These are phyloP conservation scores for Nigrospora osmanthi DNA, from an alignment of 2,329 filamentous ascomycete genomes.

Conservation along the genomic window DNA sequence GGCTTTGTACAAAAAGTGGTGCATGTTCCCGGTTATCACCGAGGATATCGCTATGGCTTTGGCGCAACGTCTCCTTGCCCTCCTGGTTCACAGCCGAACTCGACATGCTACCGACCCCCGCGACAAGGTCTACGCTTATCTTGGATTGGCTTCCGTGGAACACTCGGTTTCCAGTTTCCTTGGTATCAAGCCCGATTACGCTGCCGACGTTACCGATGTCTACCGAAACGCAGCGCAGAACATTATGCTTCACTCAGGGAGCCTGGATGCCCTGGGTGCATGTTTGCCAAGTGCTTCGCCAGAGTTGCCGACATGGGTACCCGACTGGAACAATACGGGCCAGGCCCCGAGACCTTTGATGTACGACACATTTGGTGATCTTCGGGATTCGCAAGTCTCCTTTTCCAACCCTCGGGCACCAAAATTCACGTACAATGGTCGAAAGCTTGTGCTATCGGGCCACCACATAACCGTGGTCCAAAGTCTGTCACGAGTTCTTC, in stretches of 20 bases:
- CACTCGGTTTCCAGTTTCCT: background rate
- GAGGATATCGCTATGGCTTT: background rate
- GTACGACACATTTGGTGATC: constrained; percentile 1
- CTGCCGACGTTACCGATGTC: background rate
- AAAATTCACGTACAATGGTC: background rate
- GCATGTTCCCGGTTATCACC: too few relatives aligned
- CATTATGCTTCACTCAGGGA: background rate
- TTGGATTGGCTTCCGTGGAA: background rate
- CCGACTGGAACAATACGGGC: constrained; percentile 1
- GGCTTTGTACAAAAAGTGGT: background rate
- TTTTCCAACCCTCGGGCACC: background rate
- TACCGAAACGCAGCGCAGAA: background rate
- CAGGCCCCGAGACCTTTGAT: background rate
- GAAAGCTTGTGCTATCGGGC: background rate
- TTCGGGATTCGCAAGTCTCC: background rate
- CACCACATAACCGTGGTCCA: too few relatives aligned
- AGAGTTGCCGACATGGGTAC: constrained; percentile 2
- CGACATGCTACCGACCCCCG: background rate
- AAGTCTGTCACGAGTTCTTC: too few relatives aligned
- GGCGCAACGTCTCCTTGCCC: background rate
- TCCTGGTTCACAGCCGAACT: background rate
- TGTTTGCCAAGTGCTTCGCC: background rate
- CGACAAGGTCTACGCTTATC: constrained; percentile 1
- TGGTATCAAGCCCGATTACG: background rate
- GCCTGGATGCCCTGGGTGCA: constrained; percentile 1